Evolutionary conservation across 441 rosid species (phyloP), one percentile per base, ranked within the genome.

Genomic region (Eruca vesicaria): DNA sequence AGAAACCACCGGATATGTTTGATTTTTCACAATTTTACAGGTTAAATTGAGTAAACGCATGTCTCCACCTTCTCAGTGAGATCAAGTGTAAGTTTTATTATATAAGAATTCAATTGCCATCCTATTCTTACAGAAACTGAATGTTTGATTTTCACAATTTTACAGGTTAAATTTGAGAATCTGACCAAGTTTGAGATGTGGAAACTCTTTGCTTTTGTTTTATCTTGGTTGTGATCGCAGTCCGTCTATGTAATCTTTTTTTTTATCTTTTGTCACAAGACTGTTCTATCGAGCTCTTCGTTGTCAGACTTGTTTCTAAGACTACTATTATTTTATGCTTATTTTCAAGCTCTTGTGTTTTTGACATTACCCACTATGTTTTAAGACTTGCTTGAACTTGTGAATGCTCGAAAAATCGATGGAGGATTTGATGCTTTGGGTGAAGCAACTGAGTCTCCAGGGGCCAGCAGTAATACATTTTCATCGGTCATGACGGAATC

Each of bases 341-440:
- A n/a, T n/a, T n/a, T n/a, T n/a, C n/a, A n/a, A n/a, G n/a, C n/a
- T n/a, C n/a, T n/a, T n/a, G n/a, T n/a, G n/a, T n/a, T n/a, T n/a
- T n/a, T n/a, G n/a, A n/a, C n/a, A n/a, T n/a, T n/a, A n/a, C n/a
- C n/a, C n/a, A n/a, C n/a, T n/a, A n/a, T n/a, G n/a, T n/a, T n/a
- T n/a, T n/a, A n/a, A n/a, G n/a, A 80, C 61, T 63, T 73, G 77
- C 58, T 43, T 5, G 59, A 70, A 19, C 65, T 70, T 29, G 28
- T 43, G 20, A 70, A 70, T 41, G 45, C 52, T 59, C 19, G 43
- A 6, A 70, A 43, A 12, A 16, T 38, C 28, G 74, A 58, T 57
- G 63, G 63, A 19, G 50, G 21, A 33, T 33, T 36, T 7, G 73
- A 69, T 69, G 55, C 28, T 33, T 69, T 59, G 21, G 57, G 56